A percentile compares a stretch with the other conserved stretches of the same genome.
These are phyloP conservation scores for Podaxis mareebaensis DNA, from an alignment of 768 basidiomycete species.

Conservation along the genomic window DNA sequence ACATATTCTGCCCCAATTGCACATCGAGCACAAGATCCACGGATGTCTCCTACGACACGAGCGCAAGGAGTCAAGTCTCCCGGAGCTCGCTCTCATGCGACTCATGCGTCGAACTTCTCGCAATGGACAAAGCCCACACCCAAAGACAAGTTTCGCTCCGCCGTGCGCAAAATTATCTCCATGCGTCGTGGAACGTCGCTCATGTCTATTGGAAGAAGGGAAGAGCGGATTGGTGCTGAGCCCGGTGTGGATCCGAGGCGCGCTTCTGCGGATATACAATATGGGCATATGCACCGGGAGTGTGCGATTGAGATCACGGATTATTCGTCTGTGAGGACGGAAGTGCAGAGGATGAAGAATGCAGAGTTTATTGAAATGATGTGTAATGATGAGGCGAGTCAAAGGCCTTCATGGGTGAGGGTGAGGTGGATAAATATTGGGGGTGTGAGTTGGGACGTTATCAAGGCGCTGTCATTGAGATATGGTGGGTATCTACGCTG, in stretches of 20 bases:
- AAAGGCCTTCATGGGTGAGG: constrained; percentile 60
- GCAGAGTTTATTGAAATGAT: constrained; percentile 60
- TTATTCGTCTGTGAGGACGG: constrained; percentile 59
- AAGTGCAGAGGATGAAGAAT: constrained; percentile 58
- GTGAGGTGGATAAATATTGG: constrained; percentile 77
- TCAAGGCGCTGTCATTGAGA: constrained; percentile 59
- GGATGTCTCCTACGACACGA: background rate
- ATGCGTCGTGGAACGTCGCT: constrained; percentile 54
- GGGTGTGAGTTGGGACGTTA: constrained; percentile 71
- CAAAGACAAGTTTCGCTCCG: constrained; percentile 50
- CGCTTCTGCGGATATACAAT: constrained; percentile 52
- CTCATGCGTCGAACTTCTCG: constrained; percentile 1
- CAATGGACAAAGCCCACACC: constrained; percentile 34
- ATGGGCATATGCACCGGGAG: constrained; percentile 56
- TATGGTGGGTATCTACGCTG: background rate
- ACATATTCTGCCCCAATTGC: background rate
- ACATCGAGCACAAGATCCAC: background rate
- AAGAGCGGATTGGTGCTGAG: constrained; percentile 53
- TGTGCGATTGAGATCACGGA: constrained; percentile 70
- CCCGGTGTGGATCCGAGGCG: constrained; percentile 72
- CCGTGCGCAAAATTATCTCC: constrained; percentile 63
- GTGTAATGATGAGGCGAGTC: constrained; percentile 41
- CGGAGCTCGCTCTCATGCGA: background rate
- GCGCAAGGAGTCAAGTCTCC: background rate
- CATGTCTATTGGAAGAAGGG: constrained; percentile 30